phyloP scores from a whole-genome alignment of 106 monocot species.

The Triglochin maritima region DNA sequence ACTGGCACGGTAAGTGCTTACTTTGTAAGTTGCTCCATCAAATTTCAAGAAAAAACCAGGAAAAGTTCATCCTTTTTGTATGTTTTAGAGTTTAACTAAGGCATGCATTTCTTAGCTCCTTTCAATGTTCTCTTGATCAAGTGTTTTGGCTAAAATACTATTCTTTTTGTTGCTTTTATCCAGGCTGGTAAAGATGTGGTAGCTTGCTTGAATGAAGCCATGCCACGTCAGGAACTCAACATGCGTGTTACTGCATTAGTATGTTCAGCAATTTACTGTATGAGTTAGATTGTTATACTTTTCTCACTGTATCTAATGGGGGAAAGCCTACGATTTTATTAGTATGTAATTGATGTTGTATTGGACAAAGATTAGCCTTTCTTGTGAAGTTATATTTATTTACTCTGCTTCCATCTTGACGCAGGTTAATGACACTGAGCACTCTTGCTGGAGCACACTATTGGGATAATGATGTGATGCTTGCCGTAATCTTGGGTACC shows the following conservation, averaged over 20 bases:
- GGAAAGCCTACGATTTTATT: background rate
- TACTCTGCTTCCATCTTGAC: background rate
- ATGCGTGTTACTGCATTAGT: conserved; percentile 62
- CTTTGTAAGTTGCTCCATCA: background rate
- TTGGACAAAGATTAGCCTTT: background rate
- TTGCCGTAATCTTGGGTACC: conserved; percentile 61
- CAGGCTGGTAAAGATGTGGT: conserved; percentile 66
- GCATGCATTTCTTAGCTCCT: background rate
- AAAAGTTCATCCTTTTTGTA: background rate
- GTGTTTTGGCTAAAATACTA: background rate
- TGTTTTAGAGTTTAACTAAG: background rate
- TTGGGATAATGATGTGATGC: conserved; percentile 54
- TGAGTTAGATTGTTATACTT: background rate
- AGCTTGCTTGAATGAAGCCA: conserved; percentile 49
- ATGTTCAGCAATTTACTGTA: conserved; percentile 5
- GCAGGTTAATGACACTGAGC: conserved; percentile 66
- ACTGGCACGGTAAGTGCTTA: conserved; percentile 32
- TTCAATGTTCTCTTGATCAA: background rate
- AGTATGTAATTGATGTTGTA: background rate
- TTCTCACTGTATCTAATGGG: background rate
- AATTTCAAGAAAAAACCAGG: background rate
- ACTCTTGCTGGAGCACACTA: conserved; percentile 60
- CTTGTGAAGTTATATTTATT: background rate
- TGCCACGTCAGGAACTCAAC: conserved; percentile 45
- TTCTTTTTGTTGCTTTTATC: background rate